These are phyloP conservation scores for Malus fusca DNA, from an alignment of 306 rosid genomes.

Conservation along the genomic window DNA sequence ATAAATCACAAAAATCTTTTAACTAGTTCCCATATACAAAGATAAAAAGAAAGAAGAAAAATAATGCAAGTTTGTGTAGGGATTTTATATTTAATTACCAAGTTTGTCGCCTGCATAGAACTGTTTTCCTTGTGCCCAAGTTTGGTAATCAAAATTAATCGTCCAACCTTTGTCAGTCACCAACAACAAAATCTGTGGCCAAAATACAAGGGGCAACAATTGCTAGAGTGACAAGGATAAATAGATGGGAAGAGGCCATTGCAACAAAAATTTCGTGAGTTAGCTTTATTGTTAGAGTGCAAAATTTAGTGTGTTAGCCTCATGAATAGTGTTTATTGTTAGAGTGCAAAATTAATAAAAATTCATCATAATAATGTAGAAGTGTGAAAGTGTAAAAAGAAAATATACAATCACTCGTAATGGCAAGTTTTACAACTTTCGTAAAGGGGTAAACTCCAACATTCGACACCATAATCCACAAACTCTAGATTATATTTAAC, in stretches of 20 bases:
- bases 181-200: conserved; percentile 20
- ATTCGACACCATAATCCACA: too few species aligned
- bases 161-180: conserved; percentile 34
- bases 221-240: conserved; percentile 15
- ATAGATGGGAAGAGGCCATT: conserved; percentile 21
- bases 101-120: conserved; percentile 37
- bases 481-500: too few species aligned
- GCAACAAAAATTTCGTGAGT: not conserved
- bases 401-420: too few species aligned
- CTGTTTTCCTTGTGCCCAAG: conserved; percentile 32
- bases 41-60: not conserved
- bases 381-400: too few species aligned
- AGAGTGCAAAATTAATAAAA: too few species aligned
- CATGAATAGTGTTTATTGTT: too few species aligned
- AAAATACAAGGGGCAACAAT: conserved; percentile 7
- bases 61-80: not conserved
- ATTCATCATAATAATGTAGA: too few species aligned
- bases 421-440: too few species aligned
- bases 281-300: too few species aligned
- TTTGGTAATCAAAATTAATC: conserved; percentile 22
- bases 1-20: not conserved
- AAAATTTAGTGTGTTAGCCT: too few species aligned
- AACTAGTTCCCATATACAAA: not conserved
- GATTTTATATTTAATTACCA: not conserved
- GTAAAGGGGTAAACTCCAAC: too few species aligned